phyloP scores from a whole-genome alignment of 2,329 filamentous ascomycete genomes.

The Ophidiomyces ophidiicola region DNA sequence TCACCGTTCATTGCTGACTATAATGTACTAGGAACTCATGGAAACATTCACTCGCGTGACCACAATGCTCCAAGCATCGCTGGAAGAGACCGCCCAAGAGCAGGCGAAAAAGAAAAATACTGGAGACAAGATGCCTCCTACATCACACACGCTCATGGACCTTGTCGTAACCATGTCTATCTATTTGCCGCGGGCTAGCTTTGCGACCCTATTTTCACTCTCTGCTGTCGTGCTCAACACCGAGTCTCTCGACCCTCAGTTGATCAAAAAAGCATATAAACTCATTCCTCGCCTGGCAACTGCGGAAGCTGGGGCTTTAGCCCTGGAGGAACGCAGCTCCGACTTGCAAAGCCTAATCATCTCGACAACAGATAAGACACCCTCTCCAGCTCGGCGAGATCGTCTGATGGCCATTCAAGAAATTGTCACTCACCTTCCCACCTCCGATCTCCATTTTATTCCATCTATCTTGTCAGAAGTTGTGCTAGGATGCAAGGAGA shows the following conservation, averaged over 20 bases:
- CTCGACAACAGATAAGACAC: slow-evolving; percentile 68
- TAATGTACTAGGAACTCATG: slow-evolving; percentile 51
- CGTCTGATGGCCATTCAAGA: slow-evolving; percentile 71
- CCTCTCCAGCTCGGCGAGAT: slow-evolving; percentile 74
- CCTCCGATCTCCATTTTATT: slow-evolving; percentile 77
- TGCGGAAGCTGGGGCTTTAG: slow-evolving; percentile 63
- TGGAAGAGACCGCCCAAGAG: slow-evolving; percentile 54
- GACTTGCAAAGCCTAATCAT: slow-evolving; percentile 78
- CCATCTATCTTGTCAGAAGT: slow-evolving; percentile 84
- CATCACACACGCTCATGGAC: slow-evolving; percentile 90
- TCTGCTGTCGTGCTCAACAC: slow-evolving; percentile 70
- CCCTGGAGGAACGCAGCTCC: slow-evolving; percentile 59
- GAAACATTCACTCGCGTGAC: slow-evolving; percentile 83
- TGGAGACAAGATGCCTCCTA: slow-evolving; percentile 72
- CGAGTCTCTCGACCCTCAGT: slow-evolving; percentile 56
- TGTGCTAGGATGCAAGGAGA: slow-evolving; percentile 92
- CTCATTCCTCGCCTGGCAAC: slow-evolving; percentile 81
- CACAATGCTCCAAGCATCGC: slow-evolving; percentile 62
- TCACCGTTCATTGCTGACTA: slow-evolving; percentile 9
- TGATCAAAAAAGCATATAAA: slow-evolving; percentile 99
- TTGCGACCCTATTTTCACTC: slow-evolving; percentile 72
- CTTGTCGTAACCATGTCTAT: slow-evolving; percentile 91
- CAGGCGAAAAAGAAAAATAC: slow-evolving; percentile 49
- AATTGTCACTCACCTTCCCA: slow-evolving; percentile 65
- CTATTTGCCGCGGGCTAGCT: slow-evolving; percentile 80